phyloP scores from a whole-genome alignment of 345 rosid species.

The Kernera saxatilis region DNA sequence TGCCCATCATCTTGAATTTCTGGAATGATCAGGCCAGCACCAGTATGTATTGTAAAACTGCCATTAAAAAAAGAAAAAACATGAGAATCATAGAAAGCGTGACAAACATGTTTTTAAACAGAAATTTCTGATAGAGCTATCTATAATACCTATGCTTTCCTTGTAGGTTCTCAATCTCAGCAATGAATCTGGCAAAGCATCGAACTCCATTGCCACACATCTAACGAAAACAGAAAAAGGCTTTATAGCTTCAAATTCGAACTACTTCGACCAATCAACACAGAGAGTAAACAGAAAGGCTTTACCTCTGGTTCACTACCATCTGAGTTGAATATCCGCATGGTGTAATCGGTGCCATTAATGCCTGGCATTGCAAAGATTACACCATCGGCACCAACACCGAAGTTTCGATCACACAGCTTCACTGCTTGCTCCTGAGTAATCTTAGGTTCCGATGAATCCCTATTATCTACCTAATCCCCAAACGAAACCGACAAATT shows the following conservation, averaged over 20 bases:
- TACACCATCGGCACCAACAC: conserved; percentile 96
- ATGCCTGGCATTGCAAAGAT: conserved; percentile 82
- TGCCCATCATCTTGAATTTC: conserved; percentile 66
- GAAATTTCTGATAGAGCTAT: background rate
- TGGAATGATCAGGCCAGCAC: conserved; percentile 83
- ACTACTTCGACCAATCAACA: background rate
- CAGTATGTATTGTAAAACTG: conserved; percentile 69
- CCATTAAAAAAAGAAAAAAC: background rate
- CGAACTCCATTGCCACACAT: conserved; percentile 97
- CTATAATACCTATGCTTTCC: conserved; percentile 62
- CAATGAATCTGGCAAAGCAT: conserved; percentile 83
- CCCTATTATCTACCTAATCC: conserved; percentile 76
- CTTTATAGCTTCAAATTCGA: background rate
- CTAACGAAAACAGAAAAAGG: background rate
- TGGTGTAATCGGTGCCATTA: conserved; percentile 74
- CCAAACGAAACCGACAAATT: background rate
- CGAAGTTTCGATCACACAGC: conserved; percentile 89
- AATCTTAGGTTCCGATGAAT: conserved; percentile 62
- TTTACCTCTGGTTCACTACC: conserved; percentile 90
- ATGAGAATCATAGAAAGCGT: background rate
- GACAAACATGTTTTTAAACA: background rate
- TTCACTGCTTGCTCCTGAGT: conserved; percentile 76
- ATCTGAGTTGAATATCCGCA: conserved; percentile 95
- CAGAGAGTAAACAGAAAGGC: background rate
- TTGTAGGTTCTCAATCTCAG: conserved; percentile 69